Percentiles rank a stretch among this genome's conserved stretches.
Conservation (phyloP, 2,329 filamentous ascomycete species). For the Aspergillus costaricaensis region DNA sequence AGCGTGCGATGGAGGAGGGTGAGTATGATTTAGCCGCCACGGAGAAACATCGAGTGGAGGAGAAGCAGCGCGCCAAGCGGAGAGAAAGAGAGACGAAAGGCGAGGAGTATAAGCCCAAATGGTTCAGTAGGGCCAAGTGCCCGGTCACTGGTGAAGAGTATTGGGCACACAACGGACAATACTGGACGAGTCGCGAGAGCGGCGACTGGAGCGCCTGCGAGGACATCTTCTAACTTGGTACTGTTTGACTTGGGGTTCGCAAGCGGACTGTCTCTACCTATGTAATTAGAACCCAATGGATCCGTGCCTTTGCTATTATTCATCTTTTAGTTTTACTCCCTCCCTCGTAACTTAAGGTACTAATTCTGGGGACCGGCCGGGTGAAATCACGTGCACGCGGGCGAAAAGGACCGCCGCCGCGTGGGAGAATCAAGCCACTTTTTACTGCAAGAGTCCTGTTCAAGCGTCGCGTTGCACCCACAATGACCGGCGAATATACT, state of each 20-base stretch:
- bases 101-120: constrained; percentile 79
- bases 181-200: constrained; percentile 73
- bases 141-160: constrained; percentile 82
- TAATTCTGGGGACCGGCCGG: not conserved
- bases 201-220: constrained; percentile 70
- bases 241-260: not conserved
- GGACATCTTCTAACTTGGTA: constrained; percentile 62
- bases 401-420: not conserved
- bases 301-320: no score
- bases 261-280: no score
- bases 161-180: constrained; percentile 86
- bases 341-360: not conserved
- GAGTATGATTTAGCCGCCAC: constrained; percentile 88
- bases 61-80: constrained; percentile 80
- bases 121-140: constrained; percentile 76
- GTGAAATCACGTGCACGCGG: constrained; percentile 3
- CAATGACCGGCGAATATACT: constrained; percentile 44
- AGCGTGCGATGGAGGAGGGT: constrained; percentile 98
- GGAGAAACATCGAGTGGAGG: constrained; percentile 93
- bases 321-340: no score
- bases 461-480: constrained; percentile 13
- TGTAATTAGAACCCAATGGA: no score
- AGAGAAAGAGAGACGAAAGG: constrained; percentile 72
- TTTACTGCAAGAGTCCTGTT: not conserved
- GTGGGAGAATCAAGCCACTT: not conserved